Percentiles rank a stretch among this genome's conserved stretches.
These are phyloP conservation scores for Westerdykella sp. DNA, from an alignment of 2,329 filamentous ascomycete species.

Conservation along the genomic window DNA sequence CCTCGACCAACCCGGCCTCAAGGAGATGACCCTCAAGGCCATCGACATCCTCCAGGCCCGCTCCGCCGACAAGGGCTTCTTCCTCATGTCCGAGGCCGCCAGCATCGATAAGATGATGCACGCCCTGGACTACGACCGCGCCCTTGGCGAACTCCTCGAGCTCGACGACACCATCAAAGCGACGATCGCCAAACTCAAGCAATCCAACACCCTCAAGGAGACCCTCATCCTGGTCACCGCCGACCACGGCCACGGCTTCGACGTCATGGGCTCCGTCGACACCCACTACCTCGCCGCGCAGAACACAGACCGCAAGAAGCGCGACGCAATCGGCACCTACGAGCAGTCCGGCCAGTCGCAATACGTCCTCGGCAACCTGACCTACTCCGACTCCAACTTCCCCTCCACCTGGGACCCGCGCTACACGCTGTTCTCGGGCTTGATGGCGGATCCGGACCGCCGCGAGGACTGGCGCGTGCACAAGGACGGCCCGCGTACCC, in stretches of 20 bases:
- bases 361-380: constrained; percentile 59
- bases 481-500: constrained; percentile 56
- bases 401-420: constrained; percentile 79
- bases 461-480: constrained; percentile 71
- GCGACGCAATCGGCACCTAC: constrained; percentile 68
- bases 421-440: constrained; percentile 70
- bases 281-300: constrained; percentile 68
- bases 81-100: constrained; percentile 81
- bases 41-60: constrained; percentile 66
- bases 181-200: constrained; percentile 63
- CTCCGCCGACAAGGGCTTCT: constrained; percentile 67
- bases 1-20: constrained; percentile 71
- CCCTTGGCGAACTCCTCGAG: constrained; percentile 77
- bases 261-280: constrained; percentile 76
- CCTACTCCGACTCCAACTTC: constrained; percentile 71
- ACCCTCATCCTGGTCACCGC: constrained; percentile 76
- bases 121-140: constrained; percentile 73
- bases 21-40: constrained; percentile 85
- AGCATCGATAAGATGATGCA: constrained; percentile 92
- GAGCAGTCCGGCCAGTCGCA: constrained; percentile 66
- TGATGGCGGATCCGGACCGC: constrained; percentile 66
- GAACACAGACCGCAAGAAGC: constrained; percentile 62
- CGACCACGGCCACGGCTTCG: constrained; percentile 87
- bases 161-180: constrained; percentile 77
- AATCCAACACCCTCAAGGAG: constrained; percentile 61